Evolutionary conservation across 345 rosid genomes (phyloP).

Genomic region (Gossypium sturtianum): DNA sequence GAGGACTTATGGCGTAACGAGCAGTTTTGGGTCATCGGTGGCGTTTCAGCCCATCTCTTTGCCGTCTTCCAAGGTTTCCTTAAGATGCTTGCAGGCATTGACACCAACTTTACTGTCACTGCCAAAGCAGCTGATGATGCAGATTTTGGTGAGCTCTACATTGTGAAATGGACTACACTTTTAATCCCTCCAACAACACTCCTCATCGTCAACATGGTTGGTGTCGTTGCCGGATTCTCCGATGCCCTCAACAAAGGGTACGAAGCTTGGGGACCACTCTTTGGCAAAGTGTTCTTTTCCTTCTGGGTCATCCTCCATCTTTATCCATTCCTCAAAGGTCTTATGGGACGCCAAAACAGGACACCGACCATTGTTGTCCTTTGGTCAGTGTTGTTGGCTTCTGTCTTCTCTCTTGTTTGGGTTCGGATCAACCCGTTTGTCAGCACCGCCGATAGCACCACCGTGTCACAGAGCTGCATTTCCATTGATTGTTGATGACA

Average conservation of each 20-base stretch:
- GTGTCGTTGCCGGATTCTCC: conserved; percentile 98
- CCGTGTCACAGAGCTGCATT: conserved; percentile 48
- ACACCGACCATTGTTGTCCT: conserved; percentile 91
- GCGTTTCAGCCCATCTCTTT: conserved; percentile 93
- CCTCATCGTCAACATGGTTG: conserved; percentile 76
- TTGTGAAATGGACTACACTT: conserved; percentile 90
- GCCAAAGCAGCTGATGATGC: conserved; percentile 82
- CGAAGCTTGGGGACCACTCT: conserved; percentile 96
- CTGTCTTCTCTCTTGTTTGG: conserved; percentile 95
- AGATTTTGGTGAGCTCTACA: conserved; percentile 93
- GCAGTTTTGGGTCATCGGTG: conserved; percentile 96
- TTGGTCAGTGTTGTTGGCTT: conserved; percentile 93
- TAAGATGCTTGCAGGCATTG: conserved; percentile 86
- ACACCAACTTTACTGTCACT: conserved; percentile 96
- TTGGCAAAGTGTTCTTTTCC: conserved; percentile 91
- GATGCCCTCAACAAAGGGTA: conserved; percentile 96
- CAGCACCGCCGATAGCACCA: conserved; percentile 20
- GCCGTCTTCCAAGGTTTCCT: conserved; percentile 95
- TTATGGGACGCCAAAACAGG: conserved; percentile 98
- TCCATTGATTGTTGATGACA: conserved; percentile 63
- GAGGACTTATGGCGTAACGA: conserved; percentile 96
- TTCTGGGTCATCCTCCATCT: conserved; percentile 97
- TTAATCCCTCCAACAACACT: conserved; percentile 90
- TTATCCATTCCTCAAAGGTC: conserved; percentile 97
- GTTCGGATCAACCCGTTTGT: conserved; percentile 87